A percentile compares a stretch with the other conserved stretches of the same genome.
Conservation (phyloP, 2,329 filamentous ascomycete genomes). For the Colletotrichum tropicicola region DNA sequence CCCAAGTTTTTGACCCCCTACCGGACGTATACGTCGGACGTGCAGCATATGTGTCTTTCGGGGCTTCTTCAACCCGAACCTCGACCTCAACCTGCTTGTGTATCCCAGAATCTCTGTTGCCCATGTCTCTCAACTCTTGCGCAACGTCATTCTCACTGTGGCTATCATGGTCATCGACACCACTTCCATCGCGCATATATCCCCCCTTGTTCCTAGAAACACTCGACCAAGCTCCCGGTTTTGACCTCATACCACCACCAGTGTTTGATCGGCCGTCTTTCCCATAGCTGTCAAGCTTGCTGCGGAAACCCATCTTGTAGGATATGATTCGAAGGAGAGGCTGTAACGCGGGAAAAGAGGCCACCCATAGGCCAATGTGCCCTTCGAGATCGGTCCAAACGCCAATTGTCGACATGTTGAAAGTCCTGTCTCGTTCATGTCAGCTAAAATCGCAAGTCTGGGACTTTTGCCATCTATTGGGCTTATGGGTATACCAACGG, state of each 20-base stretch:
- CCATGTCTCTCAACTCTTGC: background rate
- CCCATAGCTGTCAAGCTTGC: conserved; percentile 14
- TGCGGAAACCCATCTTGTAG: conserved; percentile 36
- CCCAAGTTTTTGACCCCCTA: background rate
- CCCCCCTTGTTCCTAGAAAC: background rate
- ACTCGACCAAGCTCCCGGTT: background rate
- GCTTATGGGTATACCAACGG: too few relatives aligned
- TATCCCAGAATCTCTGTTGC: background rate
- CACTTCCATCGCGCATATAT: background rate
- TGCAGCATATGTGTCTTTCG: background rate
- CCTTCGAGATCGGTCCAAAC: conserved; percentile 50
- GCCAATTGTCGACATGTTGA: conserved; percentile 44
- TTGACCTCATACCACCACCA: background rate
- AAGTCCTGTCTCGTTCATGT: conserved; percentile 38
- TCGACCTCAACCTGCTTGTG: background rate
- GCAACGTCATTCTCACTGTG: background rate
- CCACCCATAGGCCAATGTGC: conserved; percentile 51
- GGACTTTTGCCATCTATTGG: too few relatives aligned
- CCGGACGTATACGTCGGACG: background rate
- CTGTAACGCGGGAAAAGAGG: conserved; percentile 49
- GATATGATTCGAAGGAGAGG: conserved; percentile 44
- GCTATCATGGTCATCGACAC: background rate
- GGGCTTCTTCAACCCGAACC: background rate
- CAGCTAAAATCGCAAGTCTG: too few relatives aligned
- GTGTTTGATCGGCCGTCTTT: background rate